A percentile compares a stretch with the other conserved stretches of the same genome.
phyloP scores from a whole-genome alignment of 1,284 basidiomycete species.

The Ustilago sp. region DNA sequence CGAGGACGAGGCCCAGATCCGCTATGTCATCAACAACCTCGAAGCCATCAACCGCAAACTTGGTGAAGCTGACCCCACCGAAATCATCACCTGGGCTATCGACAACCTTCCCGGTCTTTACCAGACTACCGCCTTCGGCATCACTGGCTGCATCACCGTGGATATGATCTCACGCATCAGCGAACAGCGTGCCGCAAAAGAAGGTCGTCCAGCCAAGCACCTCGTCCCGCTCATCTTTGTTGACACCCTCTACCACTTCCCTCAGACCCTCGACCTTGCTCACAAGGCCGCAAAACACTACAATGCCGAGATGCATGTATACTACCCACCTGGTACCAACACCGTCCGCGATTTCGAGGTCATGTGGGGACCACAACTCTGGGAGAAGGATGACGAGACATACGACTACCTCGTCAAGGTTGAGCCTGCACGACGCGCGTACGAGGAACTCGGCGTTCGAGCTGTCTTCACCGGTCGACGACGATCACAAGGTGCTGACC shows the following conservation, averaged over 20 bases:
- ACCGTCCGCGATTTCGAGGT: conserved; percentile 82
- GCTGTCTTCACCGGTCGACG: conserved; percentile 94
- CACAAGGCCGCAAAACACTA: conserved; percentile 83
- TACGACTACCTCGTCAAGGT: conserved; percentile 97
- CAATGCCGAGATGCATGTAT: conserved; percentile 79
- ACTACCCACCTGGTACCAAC: conserved; percentile 80
- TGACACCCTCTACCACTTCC: conserved; percentile 96
- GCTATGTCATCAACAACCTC: conserved; percentile 52
- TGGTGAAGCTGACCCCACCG: conserved; percentile 59
- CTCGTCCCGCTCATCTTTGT: conserved; percentile 69
- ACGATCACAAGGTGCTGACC: conserved; percentile 89
- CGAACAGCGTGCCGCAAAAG: conserved; percentile 52
- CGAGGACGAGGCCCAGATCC: conserved; percentile 48
- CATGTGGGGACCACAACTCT: conserved; percentile 83
- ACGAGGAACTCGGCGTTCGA: conserved; percentile 82
- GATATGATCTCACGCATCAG: conserved; percentile 65
- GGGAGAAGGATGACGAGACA: conserved; percentile 87
- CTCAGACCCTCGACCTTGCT: conserved; percentile 89
- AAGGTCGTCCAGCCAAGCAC: conserved; percentile 48
- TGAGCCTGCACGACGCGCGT: conserved; percentile 90
- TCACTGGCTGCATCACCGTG: conserved; percentile 68
- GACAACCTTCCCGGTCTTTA: conserved; percentile 68
- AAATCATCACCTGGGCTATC: conserved; percentile 68
- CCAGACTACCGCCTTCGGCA: conserved; percentile 68
- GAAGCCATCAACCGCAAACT: conserved; percentile 64